Conservation (phyloP, 169 alveolate species). For the Plasmodium coatneyi region DNA sequence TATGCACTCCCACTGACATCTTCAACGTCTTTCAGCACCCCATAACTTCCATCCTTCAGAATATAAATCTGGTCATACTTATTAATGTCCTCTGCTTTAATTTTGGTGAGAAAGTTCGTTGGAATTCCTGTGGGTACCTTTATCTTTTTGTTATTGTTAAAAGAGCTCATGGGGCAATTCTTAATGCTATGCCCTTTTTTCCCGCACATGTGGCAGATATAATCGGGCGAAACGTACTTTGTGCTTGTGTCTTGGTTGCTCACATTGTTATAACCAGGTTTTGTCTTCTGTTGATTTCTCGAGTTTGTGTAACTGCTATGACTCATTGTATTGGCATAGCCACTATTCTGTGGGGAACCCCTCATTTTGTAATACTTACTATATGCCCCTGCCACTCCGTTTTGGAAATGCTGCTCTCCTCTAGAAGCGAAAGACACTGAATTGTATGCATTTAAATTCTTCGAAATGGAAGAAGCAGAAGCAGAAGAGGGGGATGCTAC, state of each 20-base stretch:
- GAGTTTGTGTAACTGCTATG: not conserved
- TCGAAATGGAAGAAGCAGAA: not conserved
- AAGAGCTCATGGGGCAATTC: slow-evolving; percentile 84
- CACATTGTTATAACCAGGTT: not conserved
- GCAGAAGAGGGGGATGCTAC: not conserved
- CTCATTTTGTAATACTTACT: slow-evolving; percentile 9
- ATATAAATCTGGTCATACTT: slow-evolving; percentile 86
- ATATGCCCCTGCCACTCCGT: not conserved
- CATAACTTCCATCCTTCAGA: slow-evolving; percentile 88
- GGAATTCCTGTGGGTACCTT: slow-evolving; percentile 92
- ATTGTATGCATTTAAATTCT: not conserved
- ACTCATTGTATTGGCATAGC: not conserved
- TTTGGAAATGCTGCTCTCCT: not conserved
- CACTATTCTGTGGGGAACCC: not conserved
- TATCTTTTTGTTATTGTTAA: slow-evolving; percentile 86
- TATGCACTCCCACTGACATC: slow-evolving; percentile 90
- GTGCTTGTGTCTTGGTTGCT: not conserved
- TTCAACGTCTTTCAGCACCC: slow-evolving; percentile 87
- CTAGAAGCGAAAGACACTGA: not conserved
- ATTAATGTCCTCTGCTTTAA: slow-evolving; percentile 83
- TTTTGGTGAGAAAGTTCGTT: slow-evolving; percentile 84
- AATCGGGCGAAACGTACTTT: slow-evolving; percentile 49
- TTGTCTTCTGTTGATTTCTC: not conserved
- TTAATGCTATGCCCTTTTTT: slow-evolving; percentile 89
- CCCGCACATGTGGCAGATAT: slow-evolving; percentile 92